phyloP scores from a whole-genome alignment of 192 early-diverging fungal species.

The Backusella tuberculispora region DNA sequence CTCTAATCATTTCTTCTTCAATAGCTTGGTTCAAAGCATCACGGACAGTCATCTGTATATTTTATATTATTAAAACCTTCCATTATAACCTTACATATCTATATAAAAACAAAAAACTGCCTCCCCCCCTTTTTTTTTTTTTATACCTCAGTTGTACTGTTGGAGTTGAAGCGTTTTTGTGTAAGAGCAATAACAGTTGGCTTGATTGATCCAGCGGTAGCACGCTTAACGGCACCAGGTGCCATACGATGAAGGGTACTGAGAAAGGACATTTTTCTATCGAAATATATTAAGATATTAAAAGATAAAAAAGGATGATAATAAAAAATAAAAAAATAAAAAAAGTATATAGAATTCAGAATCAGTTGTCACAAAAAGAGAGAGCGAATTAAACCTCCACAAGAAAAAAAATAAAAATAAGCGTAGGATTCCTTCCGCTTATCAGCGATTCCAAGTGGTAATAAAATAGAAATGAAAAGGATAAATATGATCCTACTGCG shows the following conservation, averaged over 20 bases:
- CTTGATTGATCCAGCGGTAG: constrained; percentile 25
- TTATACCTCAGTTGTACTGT: constrained; percentile 35
- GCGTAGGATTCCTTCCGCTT: not conserved
- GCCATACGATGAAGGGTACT: constrained; percentile 35
- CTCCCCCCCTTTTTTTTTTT: too few species aligned
- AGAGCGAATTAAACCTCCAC: constrained; percentile 6
- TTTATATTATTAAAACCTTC: constrained; percentile 7
- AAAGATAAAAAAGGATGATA: constrained; percentile 18
- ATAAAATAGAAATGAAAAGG: constrained; percentile 1
- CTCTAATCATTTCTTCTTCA: constrained; percentile 94
- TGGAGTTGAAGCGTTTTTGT: constrained; percentile 42
- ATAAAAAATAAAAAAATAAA: not conserved
- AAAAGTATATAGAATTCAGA: not conserved
- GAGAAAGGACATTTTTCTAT: constrained; percentile 2
- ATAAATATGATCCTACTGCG: not conserved
- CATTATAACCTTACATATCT: not conserved
- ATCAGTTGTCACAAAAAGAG: constrained; percentile 16
- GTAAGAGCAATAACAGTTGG: constrained; percentile 26
- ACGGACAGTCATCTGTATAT: constrained; percentile 89
- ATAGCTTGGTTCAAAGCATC: constrained; percentile 97
- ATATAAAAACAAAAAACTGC: not conserved
- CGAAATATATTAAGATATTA: not conserved
- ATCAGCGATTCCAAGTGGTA: not conserved
- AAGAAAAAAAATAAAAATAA: constrained; percentile 4
- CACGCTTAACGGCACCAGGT: constrained; percentile 28